Conservation (phyloP, 192 early-diverging fungal species). For the Oehlia diaphana region DNA sequence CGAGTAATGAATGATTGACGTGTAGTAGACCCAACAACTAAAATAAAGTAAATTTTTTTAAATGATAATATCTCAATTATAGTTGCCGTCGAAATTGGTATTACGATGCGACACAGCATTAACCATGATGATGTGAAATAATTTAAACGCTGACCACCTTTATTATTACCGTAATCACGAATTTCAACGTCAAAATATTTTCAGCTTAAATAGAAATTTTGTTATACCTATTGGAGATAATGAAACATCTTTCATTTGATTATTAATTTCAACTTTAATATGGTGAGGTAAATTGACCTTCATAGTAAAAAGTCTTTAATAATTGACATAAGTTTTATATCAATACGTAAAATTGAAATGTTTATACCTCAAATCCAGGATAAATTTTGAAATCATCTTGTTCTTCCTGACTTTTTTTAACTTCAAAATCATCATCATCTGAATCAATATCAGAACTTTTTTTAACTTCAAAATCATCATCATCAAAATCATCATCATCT, state of each 20-base stretch:
- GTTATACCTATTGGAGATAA: neutral
- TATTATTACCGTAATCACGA: no score
- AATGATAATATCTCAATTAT: no score
- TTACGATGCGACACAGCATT: no score
- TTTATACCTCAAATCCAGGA: constrained; percentile 14
- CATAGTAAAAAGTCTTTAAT: neutral
- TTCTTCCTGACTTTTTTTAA: neutral
- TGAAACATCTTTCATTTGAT: neutral
- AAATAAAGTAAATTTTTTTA: no score
- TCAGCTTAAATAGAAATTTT: neutral
- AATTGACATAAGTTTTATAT: neutral
- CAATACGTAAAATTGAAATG: neutral
- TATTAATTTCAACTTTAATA: neutral
- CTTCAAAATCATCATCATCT: no score
- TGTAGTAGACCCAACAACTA: constrained; percentile 10
- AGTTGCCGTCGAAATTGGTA: neutral
- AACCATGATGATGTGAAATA: no score
- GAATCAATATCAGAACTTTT: no score
- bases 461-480: no score
- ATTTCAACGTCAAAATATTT: no score
- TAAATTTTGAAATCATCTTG: constrained; percentile 8
- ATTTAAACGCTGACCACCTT: no score
- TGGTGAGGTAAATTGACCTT: neutral
- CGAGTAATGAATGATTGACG: constrained; percentile 5
- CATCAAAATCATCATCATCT: no score